Conservation (phyloP, 805 yeast species). For the Candida dajiaensis region DNA sequence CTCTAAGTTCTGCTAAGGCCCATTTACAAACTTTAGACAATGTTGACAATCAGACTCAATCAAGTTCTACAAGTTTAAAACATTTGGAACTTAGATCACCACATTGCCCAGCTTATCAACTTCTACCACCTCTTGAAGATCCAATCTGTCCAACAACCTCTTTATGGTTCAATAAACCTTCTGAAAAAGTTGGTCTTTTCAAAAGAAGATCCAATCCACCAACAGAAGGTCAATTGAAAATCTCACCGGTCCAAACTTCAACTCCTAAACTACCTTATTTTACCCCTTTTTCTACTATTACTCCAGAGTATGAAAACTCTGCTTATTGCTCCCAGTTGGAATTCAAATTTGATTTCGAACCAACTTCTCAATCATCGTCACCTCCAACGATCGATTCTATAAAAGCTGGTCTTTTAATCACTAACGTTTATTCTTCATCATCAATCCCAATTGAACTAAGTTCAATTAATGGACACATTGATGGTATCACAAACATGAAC, state of each 20-base stretch:
- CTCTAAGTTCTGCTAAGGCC: background rate
- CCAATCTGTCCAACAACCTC: background rate
- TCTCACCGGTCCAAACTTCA: background rate
- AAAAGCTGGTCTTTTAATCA: constrained; percentile 26
- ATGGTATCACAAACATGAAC: constrained; percentile 17
- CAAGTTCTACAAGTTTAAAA: background rate
- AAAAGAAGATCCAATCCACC: too few relatives aligned
- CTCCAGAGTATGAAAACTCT: background rate
- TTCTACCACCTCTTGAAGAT: background rate
- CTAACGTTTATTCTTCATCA: constrained; percentile 28
- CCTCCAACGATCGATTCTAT: constrained; percentile 28
- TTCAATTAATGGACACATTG: constrained; percentile 21
- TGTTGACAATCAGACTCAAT: background rate
- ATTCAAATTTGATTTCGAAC: background rate
- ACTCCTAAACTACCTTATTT: background rate
- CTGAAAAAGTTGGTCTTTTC: too few relatives aligned
- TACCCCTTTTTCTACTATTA: background rate
- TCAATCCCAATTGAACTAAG: constrained; percentile 39
- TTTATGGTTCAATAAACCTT: too few relatives aligned
- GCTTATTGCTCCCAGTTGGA: background rate
- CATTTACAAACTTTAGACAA: background rate
- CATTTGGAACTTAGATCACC: background rate
- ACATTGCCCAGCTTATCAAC: background rate
- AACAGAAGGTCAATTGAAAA: background rate
- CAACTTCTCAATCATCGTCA: background rate